Base-by-base conservation (phyloP, 371 early-diverging fungal species). In the Mortierella sp. region DNA sequence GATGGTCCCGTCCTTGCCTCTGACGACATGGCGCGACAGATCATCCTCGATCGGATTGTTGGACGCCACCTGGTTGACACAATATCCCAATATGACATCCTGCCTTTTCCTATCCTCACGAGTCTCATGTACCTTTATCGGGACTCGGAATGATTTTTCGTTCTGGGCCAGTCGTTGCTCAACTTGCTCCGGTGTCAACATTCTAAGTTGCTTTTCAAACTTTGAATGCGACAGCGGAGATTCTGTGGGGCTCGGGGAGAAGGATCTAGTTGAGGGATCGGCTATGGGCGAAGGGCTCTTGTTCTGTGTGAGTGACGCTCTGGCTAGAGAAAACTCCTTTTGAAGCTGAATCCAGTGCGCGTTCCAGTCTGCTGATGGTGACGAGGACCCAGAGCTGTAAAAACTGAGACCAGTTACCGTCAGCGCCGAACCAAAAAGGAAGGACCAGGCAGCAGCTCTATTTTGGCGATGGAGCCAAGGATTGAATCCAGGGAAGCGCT, bases 31-130 rank as follows among this genome's bases (percentile, higher is more conserved):
- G 11, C 67, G 50, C 14, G 68, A 69, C 41, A 64, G 53, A 58
- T 83, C 81, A 59, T 89, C 89, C 52, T 89, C 89, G 27, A 87
- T 83, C 8, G 86, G 86, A 19, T 75, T 68, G 51, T 89, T 89
- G 44, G 86, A 88, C 6, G 85, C 81, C 12, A 89, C 76, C 61
- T 87, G 87, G 64, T 87, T 87, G 50, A 64, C 43, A 43, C 60
- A 69, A 39, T 76, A 76, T 24, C 76, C 76, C 17, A 69, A 30
- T 26, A 76, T 64, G 43, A 64, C 27, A 12, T 53, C 67, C 27
- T 65, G 66, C 7, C 56, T 59, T 12, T 14, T 11, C 24, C 56
- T 59, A 19, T 67, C 59, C 31, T 56, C 65, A 12, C 52, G 50
- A 4, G 50, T 50, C 31, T 55, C 59, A 12, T 50, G 34, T 27